These are phyloP conservation scores for Syzygium aqueum DNA, from an alignment of 345 rosid species.

Conservation along the genomic window DNA sequence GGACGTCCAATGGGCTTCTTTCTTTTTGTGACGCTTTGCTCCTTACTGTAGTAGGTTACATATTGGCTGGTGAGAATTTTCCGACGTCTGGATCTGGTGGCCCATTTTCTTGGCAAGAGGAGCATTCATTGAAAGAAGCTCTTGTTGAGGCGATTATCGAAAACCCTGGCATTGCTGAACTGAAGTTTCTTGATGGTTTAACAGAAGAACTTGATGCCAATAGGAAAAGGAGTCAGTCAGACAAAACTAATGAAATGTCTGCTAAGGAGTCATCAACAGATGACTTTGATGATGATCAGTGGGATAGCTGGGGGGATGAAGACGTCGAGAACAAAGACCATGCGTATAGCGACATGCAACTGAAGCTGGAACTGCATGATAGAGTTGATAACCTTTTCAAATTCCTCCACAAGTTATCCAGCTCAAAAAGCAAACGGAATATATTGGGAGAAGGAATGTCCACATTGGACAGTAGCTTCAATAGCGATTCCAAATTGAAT, in stretches of 20 bases:
- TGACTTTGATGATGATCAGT: conserved; percentile 91
- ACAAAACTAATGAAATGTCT: conserved; percentile 34
- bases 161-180: conserved; percentile 55
- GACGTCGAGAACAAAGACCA: conserved; percentile 40
- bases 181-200: conserved; percentile 66
- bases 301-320: conserved; percentile 98
- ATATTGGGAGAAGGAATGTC: conserved; percentile 46
- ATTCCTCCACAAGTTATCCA: conserved; percentile 67
- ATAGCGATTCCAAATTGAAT: conserved; percentile 38
- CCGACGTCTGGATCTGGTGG: conserved; percentile 87
- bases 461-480: conserved; percentile 38
- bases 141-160: conserved; percentile 69
- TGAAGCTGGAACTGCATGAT: conserved; percentile 83
- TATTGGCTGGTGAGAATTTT: conserved; percentile 91
- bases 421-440: conserved; percentile 37
- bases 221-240: conserved; percentile 24
- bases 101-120: conserved; percentile 99
- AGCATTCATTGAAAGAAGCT: conserved; percentile 85
- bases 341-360: conserved; percentile 65
- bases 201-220: conserved; percentile 66
- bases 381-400: conserved; percentile 79
- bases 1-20: conserved; percentile 42
- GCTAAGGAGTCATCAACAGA: conserved; percentile 45
- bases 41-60: conserved; percentile 63
- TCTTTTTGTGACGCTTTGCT: conserved; percentile 73